Base-by-base conservation (phyloP, 1,284 basidiomycete genomes). In the Schizophyllum commune region DNA sequence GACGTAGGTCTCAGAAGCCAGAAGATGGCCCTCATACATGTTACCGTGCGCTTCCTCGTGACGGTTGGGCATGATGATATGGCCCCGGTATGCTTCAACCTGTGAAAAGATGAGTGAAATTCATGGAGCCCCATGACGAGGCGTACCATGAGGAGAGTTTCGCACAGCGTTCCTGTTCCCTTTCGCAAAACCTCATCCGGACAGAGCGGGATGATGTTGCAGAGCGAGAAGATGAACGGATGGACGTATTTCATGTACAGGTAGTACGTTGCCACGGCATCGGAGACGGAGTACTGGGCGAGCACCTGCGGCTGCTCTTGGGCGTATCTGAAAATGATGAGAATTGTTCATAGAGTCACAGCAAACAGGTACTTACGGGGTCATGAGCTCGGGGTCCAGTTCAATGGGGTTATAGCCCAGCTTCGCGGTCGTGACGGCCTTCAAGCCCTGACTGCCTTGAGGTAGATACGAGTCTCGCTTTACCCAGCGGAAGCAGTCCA, bases 201-300 rank as follows among this genome's bases (percentile, higher is more conserved):
- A 69, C 90, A 91, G 61, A 99, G 83, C 17, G 97, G 97, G 69
- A 99, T 99, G 73, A 99, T 99, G 80, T 98, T 99, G 78, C 97
- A 99, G 39, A 99, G 79, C 27, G 96, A 99, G 79, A 99, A 99
- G 69, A 99, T 95, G 83, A 99, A 99, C 0, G 97, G 97, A 71
- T 99, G 96, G 11, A 99, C 96, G 72, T 99, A 99, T 93, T 99
- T 99, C 97, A 99, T 99, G 79, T 99, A 99, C 56, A 99, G 83
- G 73, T 99, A 99, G 74, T 99, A 99, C 1, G 97, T 99, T 21
- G 97, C 97, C 4, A 99, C 97, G 1, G 97, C 97, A 81, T 99
- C 97, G 72, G 97, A 99, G 32, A 99, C 97, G 67, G 97, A 99
- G 75, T 99, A 99, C 70, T 96, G 92, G 0, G 97, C 96, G 11